Percentiles rank a stretch among this genome's conserved stretches.
Conservation (phyloP, 2,329 filamentous ascomycete species). For the Pyricularia sp. region DNA sequence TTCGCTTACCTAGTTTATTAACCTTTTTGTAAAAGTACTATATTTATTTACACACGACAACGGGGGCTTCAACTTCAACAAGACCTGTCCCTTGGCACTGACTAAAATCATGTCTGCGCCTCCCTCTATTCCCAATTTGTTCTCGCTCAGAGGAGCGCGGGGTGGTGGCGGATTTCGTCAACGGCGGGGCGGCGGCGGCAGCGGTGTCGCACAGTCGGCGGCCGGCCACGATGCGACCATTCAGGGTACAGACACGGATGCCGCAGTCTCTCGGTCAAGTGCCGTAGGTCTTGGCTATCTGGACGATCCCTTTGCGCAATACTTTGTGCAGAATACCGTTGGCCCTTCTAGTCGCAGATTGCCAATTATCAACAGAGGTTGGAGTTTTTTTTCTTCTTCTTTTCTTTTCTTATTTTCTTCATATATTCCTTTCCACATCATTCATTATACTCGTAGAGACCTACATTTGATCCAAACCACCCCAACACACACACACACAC, state of each 20-base stretch:
- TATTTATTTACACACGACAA: neutral
- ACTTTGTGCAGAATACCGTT: conserved; percentile 48
- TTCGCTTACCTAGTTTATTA: neutral
- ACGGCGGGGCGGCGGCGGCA: conserved; percentile 22
- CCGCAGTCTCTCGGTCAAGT: conserved; percentile 78
- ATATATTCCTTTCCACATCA: neutral
- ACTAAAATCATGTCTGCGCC: conserved; percentile 49
- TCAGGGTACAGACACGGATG: conserved; percentile 86
- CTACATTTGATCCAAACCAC: neutral
- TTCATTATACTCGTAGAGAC: neutral
- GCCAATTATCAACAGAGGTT: conserved; percentile 92
- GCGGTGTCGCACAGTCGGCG: conserved; percentile 13
- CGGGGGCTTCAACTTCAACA: neutral
- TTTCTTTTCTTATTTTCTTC: conserved; percentile 56
- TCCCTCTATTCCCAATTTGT: conserved; percentile 69
- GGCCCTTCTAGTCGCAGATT: conserved; percentile 53
- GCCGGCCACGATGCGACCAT: conserved; percentile 61
- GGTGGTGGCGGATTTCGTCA: conserved; percentile 9
- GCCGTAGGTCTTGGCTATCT: conserved; percentile 82
- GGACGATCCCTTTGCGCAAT: conserved; percentile 65
- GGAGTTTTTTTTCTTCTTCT: conserved; percentile 24
- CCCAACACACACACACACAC: too few relatives aligned
- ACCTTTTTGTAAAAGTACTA: neutral
- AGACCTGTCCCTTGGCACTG: neutral
- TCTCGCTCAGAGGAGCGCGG: conserved; percentile 40